phyloP scores from a whole-genome alignment of 2,329 filamentous ascomycete genomes.

The Aureobasidium sp. region DNA sequence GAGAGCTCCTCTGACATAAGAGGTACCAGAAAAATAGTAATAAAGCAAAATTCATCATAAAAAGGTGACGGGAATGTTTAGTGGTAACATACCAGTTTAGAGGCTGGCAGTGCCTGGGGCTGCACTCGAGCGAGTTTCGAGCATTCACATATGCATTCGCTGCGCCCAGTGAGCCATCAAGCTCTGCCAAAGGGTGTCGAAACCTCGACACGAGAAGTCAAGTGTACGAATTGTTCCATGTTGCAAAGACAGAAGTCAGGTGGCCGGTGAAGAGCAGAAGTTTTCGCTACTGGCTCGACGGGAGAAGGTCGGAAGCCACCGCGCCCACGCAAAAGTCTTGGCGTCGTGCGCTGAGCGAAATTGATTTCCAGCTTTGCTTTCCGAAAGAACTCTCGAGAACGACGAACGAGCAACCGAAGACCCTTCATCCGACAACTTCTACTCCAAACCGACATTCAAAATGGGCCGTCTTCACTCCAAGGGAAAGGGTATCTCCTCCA shows the following conservation, averaged over 20 bases:
- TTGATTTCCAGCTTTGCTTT: not conserved
- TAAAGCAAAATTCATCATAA: slow-evolving; percentile 65
- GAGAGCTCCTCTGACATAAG: slow-evolving; percentile 70
- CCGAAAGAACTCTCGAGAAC: not conserved
- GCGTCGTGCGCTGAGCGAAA: not conserved
- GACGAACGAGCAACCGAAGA: slow-evolving; percentile 17
- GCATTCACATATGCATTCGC: not conserved
- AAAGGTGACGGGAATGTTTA: slow-evolving; percentile 23
- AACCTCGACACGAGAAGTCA: not conserved
- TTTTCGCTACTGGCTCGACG: not conserved
- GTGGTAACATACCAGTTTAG: slow-evolving; percentile 16
- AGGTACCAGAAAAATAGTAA: slow-evolving; percentile 79
- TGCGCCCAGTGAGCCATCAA: not conserved
- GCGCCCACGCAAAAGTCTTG: slow-evolving; percentile 5
- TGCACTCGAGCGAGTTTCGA: not conserved
- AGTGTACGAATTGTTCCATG: not conserved
- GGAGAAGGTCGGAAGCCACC: not conserved
- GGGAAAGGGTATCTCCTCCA: slow-evolving; percentile 97
- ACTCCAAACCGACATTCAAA: slow-evolving; percentile 36
- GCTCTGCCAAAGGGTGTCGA: not conserved
- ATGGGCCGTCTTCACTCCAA: slow-evolving; percentile 99
- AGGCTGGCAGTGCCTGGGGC: not conserved
- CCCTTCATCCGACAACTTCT: slow-evolving; percentile 13
- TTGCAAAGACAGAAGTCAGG: not conserved
- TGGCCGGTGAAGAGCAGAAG: not conserved